phyloP scores from a whole-genome alignment of 441 rosid species.

The Gossypium aridum region DNA sequence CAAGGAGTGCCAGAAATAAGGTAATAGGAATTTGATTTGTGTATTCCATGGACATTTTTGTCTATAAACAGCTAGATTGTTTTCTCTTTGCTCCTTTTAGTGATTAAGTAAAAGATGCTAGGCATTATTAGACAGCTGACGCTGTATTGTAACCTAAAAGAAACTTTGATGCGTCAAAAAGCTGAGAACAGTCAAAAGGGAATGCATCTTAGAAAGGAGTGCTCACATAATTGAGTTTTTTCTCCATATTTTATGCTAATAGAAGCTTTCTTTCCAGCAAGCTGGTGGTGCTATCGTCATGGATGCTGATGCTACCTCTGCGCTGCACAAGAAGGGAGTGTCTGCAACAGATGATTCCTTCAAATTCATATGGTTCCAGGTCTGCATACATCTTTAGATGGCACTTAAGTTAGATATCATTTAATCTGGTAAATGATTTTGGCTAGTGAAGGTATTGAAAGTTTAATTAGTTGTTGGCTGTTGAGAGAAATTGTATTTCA shows the following conservation, averaged over 20 bases:
- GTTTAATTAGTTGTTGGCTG: background rate
- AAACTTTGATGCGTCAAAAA: background rate
- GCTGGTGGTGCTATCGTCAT: slow-evolving; percentile 78
- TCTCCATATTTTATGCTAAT: slow-evolving; percentile 12
- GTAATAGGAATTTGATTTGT: slow-evolving; percentile 26
- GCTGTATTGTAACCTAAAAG: background rate
- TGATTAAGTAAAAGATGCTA: slow-evolving; percentile 1
- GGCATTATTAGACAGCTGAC: background rate
- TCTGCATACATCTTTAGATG: slow-evolving; percentile 12
- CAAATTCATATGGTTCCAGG: slow-evolving; percentile 84
- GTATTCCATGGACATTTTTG: background rate
- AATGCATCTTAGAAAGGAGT: background rate
- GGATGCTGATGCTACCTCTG: slow-evolving; percentile 95
- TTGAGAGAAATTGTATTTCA: background rate
- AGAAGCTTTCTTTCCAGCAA: slow-evolving; percentile 47
- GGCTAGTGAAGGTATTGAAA: background rate
- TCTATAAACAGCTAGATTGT: background rate
- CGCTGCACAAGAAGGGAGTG: slow-evolving; percentile 60
- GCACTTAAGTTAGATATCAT: background rate
- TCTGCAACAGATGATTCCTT: slow-evolving; percentile 73
- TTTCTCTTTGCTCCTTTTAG: background rate
- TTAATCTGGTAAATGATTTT: background rate
- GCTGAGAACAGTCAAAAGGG: background rate
- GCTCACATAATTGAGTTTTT: background rate
- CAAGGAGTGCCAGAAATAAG: slow-evolving; percentile 89